Base-by-base conservation (phyloP, 805 yeast species). In the Myxozyma melibiosi region DNA sequence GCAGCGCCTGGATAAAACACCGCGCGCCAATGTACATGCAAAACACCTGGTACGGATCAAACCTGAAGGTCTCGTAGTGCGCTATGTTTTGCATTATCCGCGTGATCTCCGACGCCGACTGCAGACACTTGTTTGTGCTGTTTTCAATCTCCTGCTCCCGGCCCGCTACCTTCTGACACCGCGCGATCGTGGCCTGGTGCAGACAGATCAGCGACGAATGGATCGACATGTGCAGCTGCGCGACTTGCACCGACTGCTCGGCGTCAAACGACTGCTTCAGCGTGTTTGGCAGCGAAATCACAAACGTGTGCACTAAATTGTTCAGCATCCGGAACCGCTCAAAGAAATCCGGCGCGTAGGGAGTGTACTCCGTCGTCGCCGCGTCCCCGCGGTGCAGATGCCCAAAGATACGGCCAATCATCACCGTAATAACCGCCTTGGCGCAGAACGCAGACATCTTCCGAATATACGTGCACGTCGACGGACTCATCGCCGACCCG, bases 1-100 rank as follows among this genome's bases (percentile, higher is more conserved):
- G 25, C 37, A 60, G 27, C 1, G 48, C 57, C 18, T 60, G 63
- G 16, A 57, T 45, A 30, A 60, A 57, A 40, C 61, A 60, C 18
- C 64, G 51, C 34, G 64, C 63, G 5, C 56, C 58, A n/a, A 60
- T 34, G 38, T 47, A 60, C 7, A 57, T 0, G 18, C 56, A 48
- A 50, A 57, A 60, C 18, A 42, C 41, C 22, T 45, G 41, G 30
- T 48, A 50, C 14, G 51, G 31, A 34, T 58, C 50, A 22, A 50
- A 33, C 25, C 37, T 2, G 2, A 37, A 13, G 4, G 49, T 18
- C 13, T 45, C 59, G 20, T 24, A 51, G 25, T 55, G 63, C 13
- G 52, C 28, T 22, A 53, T 33, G 27, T 31, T 33, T n/a, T 42
- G 53, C 60, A 58, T 47, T 2, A 58, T 13, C 20, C 41, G n/a